Evolutionary conservation across 331 rosid genomes (phyloP).

Genomic region (Malus hybrid): DNA sequence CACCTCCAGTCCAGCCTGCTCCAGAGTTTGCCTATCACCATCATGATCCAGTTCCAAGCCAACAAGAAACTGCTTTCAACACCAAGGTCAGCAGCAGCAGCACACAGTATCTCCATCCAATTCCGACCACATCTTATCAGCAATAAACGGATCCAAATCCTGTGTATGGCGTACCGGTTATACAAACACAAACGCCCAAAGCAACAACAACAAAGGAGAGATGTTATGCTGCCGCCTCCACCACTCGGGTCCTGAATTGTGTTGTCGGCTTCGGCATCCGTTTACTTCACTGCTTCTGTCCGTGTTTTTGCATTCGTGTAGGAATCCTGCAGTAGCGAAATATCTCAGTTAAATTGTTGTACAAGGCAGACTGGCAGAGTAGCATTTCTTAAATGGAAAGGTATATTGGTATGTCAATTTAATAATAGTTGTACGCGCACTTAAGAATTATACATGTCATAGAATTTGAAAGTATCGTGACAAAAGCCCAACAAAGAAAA

Average conservation of each 20-base stretch:
- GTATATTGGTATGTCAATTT: background rate
- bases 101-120: background rate
- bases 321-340: background rate
- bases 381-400: too few species aligned
- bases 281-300: slow-evolving; percentile 47
- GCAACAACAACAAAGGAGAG: slow-evolving; percentile 11
- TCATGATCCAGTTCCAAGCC: slow-evolving; percentile 3
- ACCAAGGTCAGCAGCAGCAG: background rate
- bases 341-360: too few species aligned
- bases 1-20: background rate
- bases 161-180: slow-evolving; percentile 45
- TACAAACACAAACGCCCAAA: slow-evolving; percentile 2
- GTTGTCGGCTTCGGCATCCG: slow-evolving; percentile 23
- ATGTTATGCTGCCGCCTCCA: background rate
- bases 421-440: background rate
- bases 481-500: background rate
- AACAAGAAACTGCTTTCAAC: background rate
- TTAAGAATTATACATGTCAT: too few species aligned
- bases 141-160: slow-evolving; percentile 40
- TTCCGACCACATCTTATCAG: slow-evolving; percentile 24
- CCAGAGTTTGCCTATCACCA: background rate
- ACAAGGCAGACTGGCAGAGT: too few species aligned
- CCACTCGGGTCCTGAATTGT: slow-evolving; percentile 22
- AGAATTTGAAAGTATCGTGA: background rate
- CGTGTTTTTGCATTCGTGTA: slow-evolving; percentile 43